Evolutionary conservation across 495 filamentous ascomycete genomes (phyloP).

Genomic region (Articulospora tetracladia): DNA sequence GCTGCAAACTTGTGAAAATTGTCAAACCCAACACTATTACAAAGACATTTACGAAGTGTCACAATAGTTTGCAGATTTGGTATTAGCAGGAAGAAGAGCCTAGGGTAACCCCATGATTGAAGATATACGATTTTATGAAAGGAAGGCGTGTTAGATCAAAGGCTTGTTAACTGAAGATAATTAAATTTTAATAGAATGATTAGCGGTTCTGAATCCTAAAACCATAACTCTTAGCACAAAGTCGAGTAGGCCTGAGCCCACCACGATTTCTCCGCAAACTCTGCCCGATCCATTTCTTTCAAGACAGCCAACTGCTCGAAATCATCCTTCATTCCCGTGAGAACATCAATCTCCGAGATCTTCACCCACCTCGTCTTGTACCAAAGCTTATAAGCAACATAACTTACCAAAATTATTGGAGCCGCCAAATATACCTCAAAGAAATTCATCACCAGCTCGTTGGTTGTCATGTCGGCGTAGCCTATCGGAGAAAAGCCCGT

Average conservation of each 20-base stretch:
- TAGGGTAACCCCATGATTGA: too few species aligned
- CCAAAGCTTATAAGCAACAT: slow-evolving; percentile 72
- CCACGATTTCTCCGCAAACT: slow-evolving; percentile 65
- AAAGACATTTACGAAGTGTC: too few species aligned
- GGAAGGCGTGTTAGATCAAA: too few species aligned
- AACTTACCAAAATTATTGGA: slow-evolving; percentile 72
- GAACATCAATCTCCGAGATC: slow-evolving; percentile 71
- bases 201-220: too few species aligned
- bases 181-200: too few species aligned
- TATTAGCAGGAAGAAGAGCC: too few species aligned
- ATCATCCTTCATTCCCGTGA: slow-evolving; percentile 62
- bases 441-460: slow-evolving; percentile 56
- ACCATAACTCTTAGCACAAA: background rate
- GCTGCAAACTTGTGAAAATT: too few species aligned
- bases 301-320: background rate
- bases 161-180: too few species aligned
- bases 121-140: too few species aligned
- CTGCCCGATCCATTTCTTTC: slow-evolving; percentile 67
- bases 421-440: slow-evolving; percentile 75
- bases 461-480: slow-evolving; percentile 42
- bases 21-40: too few species aligned
- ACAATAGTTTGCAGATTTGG: too few species aligned
- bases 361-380: slow-evolving; percentile 65
- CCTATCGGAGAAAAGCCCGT: slow-evolving; percentile 75
- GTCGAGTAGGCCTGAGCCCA: slow-evolving; percentile 63